Evolutionary conservation across 352 stramenopile species (phyloP).

Genomic region (Phytophthora cryptogea): DNA sequence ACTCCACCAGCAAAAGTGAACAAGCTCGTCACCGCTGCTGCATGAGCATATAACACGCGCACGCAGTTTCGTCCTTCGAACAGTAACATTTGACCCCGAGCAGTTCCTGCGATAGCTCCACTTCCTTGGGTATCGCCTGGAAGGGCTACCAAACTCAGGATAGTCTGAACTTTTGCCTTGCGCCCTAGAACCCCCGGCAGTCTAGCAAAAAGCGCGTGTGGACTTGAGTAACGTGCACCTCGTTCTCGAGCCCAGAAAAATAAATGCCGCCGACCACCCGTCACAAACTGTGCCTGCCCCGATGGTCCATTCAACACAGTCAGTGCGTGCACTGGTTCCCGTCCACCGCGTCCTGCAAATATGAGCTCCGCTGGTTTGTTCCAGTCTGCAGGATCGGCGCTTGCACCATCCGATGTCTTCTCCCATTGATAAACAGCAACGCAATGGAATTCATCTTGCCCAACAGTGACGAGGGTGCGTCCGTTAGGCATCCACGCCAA

Average conservation of each 20-base stretch:
- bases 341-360: conserved; percentile 56
- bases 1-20: conserved; percentile 60
- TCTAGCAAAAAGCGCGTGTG: conserved; percentile 52
- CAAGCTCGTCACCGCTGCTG: conserved; percentile 60
- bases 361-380: conserved; percentile 52
- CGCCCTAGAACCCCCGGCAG: conserved; percentile 63
- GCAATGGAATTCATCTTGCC: conserved; percentile 69
- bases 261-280: conserved; percentile 60
- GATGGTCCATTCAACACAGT: conserved; percentile 26
- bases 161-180: conserved; percentile 72
- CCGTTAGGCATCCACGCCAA: conserved; percentile 79
- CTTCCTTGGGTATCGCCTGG: conserved; percentile 46
- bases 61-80: conserved; percentile 84
- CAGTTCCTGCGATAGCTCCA: conserved; percentile 63
- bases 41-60: conserved; percentile 69
- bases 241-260: conserved; percentile 79
- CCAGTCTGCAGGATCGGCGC: conserved; percentile 45
- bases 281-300: conserved; percentile 60
- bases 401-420: conserved; percentile 15
- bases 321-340: conserved; percentile 54
- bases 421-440: conserved; percentile 84
- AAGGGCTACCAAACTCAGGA: conserved; percentile 59
- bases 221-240: conserved; percentile 53
- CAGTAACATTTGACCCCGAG: conserved; percentile 76
- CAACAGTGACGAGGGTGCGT: conserved; percentile 65